phyloP scores from a whole-genome alignment of 2,329 filamentous ascomycete species.

The Blastomyces silverae region DNA sequence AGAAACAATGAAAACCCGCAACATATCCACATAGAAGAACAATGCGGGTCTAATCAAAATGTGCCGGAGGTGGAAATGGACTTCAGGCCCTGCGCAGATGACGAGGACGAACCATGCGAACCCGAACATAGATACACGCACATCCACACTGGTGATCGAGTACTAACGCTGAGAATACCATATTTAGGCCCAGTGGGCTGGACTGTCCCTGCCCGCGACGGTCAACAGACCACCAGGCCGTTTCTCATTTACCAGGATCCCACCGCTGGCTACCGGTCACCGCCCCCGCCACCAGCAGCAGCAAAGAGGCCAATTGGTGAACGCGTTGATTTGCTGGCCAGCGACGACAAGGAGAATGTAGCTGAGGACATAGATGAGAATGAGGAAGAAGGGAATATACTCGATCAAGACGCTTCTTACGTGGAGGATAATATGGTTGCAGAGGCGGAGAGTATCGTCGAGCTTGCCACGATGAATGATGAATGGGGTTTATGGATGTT shows the following conservation, averaged over 20 bases:
- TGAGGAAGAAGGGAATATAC: conserved; percentile 5
- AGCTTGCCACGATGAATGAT: conserved; percentile 8
- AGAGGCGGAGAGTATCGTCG: conserved; percentile 14
- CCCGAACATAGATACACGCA: not conserved
- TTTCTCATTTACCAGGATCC: conserved; percentile 23
- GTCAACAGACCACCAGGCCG: conserved; percentile 14
- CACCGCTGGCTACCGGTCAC: conserved; percentile 12
- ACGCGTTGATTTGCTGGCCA: conserved; percentile 14
- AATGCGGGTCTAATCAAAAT: not conserved
- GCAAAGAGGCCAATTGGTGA: not conserved
- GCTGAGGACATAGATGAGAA: conserved; percentile 8
- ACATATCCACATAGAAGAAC: not conserved
- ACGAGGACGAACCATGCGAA: conserved; percentile 10
- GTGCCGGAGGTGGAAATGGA: not conserved
- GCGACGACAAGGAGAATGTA: conserved; percentile 21
- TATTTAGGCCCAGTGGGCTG: conserved; percentile 21
- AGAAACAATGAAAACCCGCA: not conserved
- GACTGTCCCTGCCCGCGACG: conserved; percentile 17
- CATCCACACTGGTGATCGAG: conserved; percentile 6
- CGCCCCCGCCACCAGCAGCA: not conserved
- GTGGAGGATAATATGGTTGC: conserved; percentile 14
- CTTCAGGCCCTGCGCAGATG: not conserved
- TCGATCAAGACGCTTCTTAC: not conserved
- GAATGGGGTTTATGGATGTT: conserved; percentile 5
- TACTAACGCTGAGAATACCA: conserved; percentile 14